These are phyloP conservation scores for Aspergillus bridgeri DNA, from an alignment of 495 filamentous ascomycete genomes.

Conservation along the genomic window DNA sequence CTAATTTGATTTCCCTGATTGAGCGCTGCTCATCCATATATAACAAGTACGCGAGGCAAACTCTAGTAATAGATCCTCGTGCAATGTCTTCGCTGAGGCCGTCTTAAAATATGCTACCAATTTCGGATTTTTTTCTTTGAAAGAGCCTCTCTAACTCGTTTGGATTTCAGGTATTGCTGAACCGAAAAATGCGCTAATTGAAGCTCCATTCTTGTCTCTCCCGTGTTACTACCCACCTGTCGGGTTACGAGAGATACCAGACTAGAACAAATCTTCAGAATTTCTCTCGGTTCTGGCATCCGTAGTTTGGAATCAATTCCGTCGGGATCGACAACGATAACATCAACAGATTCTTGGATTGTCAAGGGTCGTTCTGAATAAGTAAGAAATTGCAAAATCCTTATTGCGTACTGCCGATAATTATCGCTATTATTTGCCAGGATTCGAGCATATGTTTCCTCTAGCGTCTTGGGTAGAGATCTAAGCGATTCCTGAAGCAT, in stretches of 20 bases:
- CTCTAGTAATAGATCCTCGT: too few relatives aligned
- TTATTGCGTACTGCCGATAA: slow-evolving; percentile 18
- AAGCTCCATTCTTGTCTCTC: too few relatives aligned
- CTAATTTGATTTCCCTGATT: too few relatives aligned
- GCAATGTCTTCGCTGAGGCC: too few relatives aligned
- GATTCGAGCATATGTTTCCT: slow-evolving; percentile 36
- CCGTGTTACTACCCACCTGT: not conserved
- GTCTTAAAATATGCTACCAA: too few relatives aligned
- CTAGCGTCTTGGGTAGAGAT: slow-evolving; percentile 29
- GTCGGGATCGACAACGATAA: slow-evolving; percentile 6
- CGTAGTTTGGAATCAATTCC: slow-evolving; percentile 7
- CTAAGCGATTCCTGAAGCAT: slow-evolving; percentile 17
- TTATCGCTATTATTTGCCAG: slow-evolving; percentile 20
- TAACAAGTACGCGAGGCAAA: too few relatives aligned
- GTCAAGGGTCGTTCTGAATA: slow-evolving; percentile 20
- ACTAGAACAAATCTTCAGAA: slow-evolving; percentile 11
- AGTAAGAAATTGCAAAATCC: slow-evolving; percentile 29
- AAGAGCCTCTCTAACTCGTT: too few relatives aligned
- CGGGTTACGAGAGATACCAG: slow-evolving; percentile 9
- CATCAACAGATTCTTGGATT: slow-evolving; percentile 28
- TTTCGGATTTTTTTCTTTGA: too few relatives aligned
- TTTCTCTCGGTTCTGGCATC: slow-evolving; percentile 11
- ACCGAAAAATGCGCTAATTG: too few relatives aligned
- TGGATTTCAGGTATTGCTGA: too few relatives aligned
- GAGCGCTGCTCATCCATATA: too few relatives aligned